Evolutionary conservation across 2,329 filamentous ascomycete genomes (phyloP).

Genomic region (Fonsecaea nubica): DNA sequence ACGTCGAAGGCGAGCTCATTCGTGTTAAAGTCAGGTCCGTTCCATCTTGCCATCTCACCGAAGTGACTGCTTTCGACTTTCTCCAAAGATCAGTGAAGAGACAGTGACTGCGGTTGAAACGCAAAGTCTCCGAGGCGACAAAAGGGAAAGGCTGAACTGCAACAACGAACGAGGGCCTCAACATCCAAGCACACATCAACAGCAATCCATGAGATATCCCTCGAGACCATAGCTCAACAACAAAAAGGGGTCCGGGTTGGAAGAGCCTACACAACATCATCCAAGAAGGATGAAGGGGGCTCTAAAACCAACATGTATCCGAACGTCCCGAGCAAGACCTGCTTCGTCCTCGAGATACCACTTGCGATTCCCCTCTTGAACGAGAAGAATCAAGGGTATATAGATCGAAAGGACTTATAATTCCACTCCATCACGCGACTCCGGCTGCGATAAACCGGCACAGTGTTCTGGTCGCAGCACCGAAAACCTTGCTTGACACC

Average conservation of each 20-base stretch:
- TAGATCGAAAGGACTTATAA: slow-evolving; percentile 41
- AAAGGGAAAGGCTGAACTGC: slow-evolving; percentile 14
- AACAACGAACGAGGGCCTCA: slow-evolving; percentile 34
- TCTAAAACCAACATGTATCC: slow-evolving; percentile 28
- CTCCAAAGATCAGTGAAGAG: slow-evolving; percentile 39
- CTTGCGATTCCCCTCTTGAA: not conserved
- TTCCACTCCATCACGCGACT: slow-evolving; percentile 43
- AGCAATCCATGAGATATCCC: slow-evolving; percentile 34
- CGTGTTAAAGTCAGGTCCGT: slow-evolving; percentile 11
- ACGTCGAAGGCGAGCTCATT: slow-evolving; percentile 31
- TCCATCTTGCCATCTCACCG: slow-evolving; percentile 16
- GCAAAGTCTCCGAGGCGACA: slow-evolving; percentile 10
- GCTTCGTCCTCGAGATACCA: slow-evolving; percentile 41
- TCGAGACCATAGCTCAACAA: slow-evolving; percentile 38
- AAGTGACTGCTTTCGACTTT: slow-evolving; percentile 28
- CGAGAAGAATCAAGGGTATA: slow-evolving; percentile 20
- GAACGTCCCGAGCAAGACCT: slow-evolving; percentile 35
- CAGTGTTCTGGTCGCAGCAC: slow-evolving; percentile 31
- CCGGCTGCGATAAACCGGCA: slow-evolving; percentile 38
- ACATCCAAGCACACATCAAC: slow-evolving; percentile 37
- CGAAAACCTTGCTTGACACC: slow-evolving; percentile 35
- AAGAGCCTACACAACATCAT: slow-evolving; percentile 32
- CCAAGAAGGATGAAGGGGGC: slow-evolving; percentile 30
- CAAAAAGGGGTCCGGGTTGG: slow-evolving; percentile 23
- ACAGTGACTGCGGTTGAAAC: slow-evolving; percentile 25